These are phyloP conservation scores for Penicillium italicum DNA, from an alignment of 2,329 filamentous ascomycete species.

Conservation along the genomic window DNA sequence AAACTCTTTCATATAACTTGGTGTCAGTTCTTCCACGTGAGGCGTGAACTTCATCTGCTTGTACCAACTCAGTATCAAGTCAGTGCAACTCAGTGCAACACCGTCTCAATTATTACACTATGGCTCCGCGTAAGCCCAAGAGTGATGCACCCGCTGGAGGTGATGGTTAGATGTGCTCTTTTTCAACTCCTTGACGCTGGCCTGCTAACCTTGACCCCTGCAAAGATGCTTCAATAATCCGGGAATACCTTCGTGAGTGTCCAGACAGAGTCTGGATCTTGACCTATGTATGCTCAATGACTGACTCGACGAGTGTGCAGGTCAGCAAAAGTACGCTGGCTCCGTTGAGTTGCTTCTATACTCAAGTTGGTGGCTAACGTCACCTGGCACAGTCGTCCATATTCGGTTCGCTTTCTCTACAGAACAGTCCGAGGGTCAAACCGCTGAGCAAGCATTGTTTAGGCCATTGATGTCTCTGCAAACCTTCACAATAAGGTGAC, in stretches of 20 bases:
- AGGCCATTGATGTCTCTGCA: conserved; percentile 56
- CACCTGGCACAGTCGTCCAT: conserved; percentile 46
- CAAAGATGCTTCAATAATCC: conserved; percentile 42
- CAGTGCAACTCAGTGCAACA: not conserved
- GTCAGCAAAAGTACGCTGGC: conserved; percentile 47
- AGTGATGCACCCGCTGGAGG: conserved; percentile 28
- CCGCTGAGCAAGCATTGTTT: not conserved
- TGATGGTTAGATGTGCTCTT: conserved; percentile 29
- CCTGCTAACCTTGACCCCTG: conserved; percentile 4
- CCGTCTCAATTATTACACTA: conserved; percentile 14
- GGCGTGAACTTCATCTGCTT: not conserved
- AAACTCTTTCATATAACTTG: not conserved
- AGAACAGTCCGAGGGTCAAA: not conserved
- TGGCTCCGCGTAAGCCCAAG: conserved; percentile 43
- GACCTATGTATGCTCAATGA: not conserved
- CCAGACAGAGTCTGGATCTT: not conserved
- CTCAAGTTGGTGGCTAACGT: conserved; percentile 1
- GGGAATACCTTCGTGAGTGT: conserved; percentile 50
- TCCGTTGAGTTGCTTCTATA: not conserved
- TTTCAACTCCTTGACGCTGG: not conserved
- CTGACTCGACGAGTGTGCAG: conserved; percentile 27
- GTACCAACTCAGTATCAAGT: not conserved
- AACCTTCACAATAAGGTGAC: conserved; percentile 61
- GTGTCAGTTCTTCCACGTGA: conserved; percentile 7
- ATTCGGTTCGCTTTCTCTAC: conserved; percentile 43